Evolutionary conservation across 148 eudicot species (phyloP), one percentile per base, ranked within the genome.

Genomic region (Oxyria digyna): DNA sequence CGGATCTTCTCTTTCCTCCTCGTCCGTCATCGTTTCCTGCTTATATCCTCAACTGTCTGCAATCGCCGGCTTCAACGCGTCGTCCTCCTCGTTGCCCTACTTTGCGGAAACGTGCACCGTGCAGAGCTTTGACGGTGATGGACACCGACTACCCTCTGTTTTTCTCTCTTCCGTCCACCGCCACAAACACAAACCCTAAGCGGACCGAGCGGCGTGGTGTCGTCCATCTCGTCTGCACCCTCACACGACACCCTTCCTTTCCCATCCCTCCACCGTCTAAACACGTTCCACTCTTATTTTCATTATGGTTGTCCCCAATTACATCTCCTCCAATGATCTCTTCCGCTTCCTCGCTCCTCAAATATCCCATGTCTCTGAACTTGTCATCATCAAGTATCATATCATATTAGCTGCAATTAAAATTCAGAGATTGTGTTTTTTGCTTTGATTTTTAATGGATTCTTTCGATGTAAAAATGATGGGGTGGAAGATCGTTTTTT

Each of bases 401-500:
- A 35, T 6, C 15, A 33, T 3, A 62, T 23, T 9, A 15, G 6
- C 33, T n/a, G 54, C 4, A 42, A 29, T 54, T 32, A 48, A n/a
- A 27, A 66, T 3, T 32, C 11, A 7, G 35, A 62, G 9, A 0
- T 57, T 42, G 7, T 38, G 43, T 41, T 45, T 46, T 17, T 52
- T 32, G 52, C 46, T 42, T 55, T 33, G 33, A 55, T 55, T 24
- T n/a, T 24, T 26, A 29, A 24, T 13, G 32, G n/a, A 6, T 63
- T 12, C 48, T 43, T 69, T 71, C 31, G 23, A 55, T 78, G 12
- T 71, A 94, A 97, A 80, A 91, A 94, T 76, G 97, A 94, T 74
- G 97, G 75, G 12, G 71, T 91, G 74, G 99, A 91, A 74, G 96
- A 94, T 77, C 82, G 99, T n/a, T n/a, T n/a, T n/a, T n/a, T n/a